phyloP scores from a whole-genome alignment of 139 green algal species.

The Chlorella sp. region DNA sequence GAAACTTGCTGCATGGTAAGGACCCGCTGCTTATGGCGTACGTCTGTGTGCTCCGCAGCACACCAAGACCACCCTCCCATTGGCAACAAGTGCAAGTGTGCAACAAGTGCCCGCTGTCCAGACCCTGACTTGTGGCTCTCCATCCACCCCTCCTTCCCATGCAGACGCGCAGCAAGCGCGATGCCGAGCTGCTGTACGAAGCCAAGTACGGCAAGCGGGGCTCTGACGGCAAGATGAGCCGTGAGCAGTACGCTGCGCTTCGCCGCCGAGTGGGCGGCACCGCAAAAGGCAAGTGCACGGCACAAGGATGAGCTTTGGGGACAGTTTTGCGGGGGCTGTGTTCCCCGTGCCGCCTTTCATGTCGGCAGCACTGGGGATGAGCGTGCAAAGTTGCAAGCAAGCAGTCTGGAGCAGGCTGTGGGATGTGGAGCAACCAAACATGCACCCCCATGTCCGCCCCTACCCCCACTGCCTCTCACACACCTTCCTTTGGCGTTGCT shows the following conservation, averaged over 20 bases:
- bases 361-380: background rate
- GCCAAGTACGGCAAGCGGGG: slow-evolving; percentile 64
- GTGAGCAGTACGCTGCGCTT: slow-evolving; percentile 63
- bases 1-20: too few species aligned
- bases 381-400: background rate
- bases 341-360: too few species aligned
- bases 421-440: too few species aligned
- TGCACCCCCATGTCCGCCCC: too few species aligned
- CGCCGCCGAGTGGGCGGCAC: slow-evolving; percentile 68
- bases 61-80: too few species aligned
- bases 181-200: slow-evolving; percentile 76
- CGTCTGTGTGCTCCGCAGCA: too few species aligned
- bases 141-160: background rate
- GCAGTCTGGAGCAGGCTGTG: background rate
- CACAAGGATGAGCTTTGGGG: too few species aligned
- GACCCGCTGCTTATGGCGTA: too few species aligned
- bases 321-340: too few species aligned
- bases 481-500: background rate
- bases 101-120: background rate
- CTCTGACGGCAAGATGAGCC: slow-evolving; percentile 59
- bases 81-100: too few species aligned
- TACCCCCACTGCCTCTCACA: too few species aligned
- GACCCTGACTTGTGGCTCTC: background rate
- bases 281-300: slow-evolving; percentile 1
- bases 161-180: slow-evolving; percentile 25